phyloP scores from a whole-genome alignment of 371 early-diverging fungal genomes.

The Mucor sp. region DNA sequence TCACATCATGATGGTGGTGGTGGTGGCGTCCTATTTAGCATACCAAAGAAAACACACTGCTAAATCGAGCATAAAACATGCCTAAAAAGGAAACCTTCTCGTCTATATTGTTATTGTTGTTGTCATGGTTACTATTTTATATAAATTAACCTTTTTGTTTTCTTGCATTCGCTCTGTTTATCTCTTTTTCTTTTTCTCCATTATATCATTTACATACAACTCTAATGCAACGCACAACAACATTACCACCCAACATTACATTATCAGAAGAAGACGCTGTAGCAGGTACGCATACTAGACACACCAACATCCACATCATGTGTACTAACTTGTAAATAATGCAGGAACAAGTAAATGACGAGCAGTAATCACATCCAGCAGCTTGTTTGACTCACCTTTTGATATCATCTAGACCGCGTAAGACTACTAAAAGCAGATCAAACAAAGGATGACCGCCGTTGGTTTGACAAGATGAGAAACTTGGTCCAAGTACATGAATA shows the following conservation, averaged over 20 bases:
- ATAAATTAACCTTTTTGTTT: not conserved
- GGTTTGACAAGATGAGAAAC: conserved; percentile 95
- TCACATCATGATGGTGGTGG: not conserved
- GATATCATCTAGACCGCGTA: conserved; percentile 53
- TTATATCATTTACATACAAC: not conserved
- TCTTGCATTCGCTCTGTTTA: not conserved
- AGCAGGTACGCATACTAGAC: conserved; percentile 6
- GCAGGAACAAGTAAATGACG: conserved; percentile 19
- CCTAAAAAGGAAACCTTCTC: not conserved
- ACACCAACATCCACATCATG: too few relatives aligned
- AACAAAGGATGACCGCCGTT: conserved; percentile 53
- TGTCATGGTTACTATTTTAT: not conserved
- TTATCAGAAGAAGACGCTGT: conserved; percentile 14
- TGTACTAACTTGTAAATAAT: not conserved
- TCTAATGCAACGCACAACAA: conserved; percentile 10
- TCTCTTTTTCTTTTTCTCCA: not conserved
- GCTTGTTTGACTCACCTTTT: not conserved
- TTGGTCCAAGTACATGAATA: conserved; percentile 98
- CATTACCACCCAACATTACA: conserved; percentile 7
- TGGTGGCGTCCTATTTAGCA: not conserved
- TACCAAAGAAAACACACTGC: not conserved
- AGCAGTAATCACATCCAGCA: not conserved
- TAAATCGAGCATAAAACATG: not conserved
- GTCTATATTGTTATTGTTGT: not conserved
- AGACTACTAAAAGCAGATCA: conserved; percentile 55